phyloP scores from a whole-genome alignment of 305 asterid species.

The Fraxinus nigra region DNA sequence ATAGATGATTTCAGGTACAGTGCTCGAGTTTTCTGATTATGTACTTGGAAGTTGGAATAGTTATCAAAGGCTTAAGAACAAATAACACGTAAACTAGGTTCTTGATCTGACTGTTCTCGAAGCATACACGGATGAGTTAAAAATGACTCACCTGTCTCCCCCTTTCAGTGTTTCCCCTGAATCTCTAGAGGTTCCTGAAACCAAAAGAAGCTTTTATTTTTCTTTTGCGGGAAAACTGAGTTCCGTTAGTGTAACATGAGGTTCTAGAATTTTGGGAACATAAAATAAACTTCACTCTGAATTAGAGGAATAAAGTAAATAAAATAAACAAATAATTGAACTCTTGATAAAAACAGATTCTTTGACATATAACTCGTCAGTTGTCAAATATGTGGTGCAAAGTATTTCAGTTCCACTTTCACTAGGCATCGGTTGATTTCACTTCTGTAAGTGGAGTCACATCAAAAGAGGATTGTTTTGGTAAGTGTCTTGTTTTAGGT shows the following conservation, averaged over 20 bases:
- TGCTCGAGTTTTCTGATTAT: neutral
- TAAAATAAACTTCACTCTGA: neutral
- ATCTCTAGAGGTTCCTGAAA: constrained; percentile 1
- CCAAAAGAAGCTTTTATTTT: neutral
- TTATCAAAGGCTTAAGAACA: neutral
- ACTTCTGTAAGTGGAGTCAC: neutral
- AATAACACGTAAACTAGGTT: neutral
- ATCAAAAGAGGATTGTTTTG: neutral
- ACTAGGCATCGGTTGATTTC: neutral
- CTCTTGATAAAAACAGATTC: neutral
- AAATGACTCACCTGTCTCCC: neutral
- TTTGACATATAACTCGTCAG: neutral
- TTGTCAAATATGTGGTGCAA: neutral
- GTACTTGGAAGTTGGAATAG: neutral
- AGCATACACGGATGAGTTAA: neutral
- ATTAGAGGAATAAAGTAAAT: neutral
- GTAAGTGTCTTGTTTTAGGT: neutral
- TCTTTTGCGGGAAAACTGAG: constrained; percentile 1
- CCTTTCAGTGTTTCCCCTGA: neutral
- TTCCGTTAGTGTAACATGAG: neutral
- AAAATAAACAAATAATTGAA: neutral
- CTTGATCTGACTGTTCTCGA: neutral
- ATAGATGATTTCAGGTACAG: neutral
- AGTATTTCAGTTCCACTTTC: neutral
- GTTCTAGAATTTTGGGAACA: neutral